phyloP scores from a whole-genome alignment of 2,329 filamentous ascomycete genomes.

The Scleromitrula shiraiana region DNA sequence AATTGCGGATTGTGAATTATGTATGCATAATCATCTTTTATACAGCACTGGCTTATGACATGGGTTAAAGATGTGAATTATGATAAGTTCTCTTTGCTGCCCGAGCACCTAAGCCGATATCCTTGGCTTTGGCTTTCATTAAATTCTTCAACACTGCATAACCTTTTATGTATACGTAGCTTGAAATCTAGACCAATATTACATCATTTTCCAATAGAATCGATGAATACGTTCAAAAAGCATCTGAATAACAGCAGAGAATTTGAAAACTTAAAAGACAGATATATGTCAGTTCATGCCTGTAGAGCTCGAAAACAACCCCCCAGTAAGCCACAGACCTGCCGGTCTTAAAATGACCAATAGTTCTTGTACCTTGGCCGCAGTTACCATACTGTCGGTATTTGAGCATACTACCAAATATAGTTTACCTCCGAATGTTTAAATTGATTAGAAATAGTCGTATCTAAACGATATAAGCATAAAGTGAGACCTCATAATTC shows the following conservation, averaged over 20 bases:
- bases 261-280: neutral
- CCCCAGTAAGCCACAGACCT: neutral
- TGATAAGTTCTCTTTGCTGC: neutral
- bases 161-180: neutral
- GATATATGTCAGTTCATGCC: too few relatives aligned
- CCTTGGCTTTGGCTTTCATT: neutral
- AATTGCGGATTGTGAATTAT: neutral
- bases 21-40: too few relatives aligned
- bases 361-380: neutral
- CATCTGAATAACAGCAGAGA: too few relatives aligned
- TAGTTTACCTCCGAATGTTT: neutral
- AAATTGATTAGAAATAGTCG: neutral
- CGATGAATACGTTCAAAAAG: neutral
- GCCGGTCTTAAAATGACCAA: neutral
- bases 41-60: too few relatives aligned
- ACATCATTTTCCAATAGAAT: neutral
- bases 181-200: too few relatives aligned
- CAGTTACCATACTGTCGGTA: neutral
- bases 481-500: neutral
- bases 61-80: too few relatives aligned
- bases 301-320: neutral
- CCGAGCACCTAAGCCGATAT: neutral
- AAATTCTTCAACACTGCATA: conserved; percentile 2
- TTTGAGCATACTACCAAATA: conserved; percentile 4
- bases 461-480: neutral